A percentile compares a stretch with the other conserved stretches of the same genome.
Conservation (phyloP, 257 asterid species). For the Rauvolfia tetraphylla region DNA sequence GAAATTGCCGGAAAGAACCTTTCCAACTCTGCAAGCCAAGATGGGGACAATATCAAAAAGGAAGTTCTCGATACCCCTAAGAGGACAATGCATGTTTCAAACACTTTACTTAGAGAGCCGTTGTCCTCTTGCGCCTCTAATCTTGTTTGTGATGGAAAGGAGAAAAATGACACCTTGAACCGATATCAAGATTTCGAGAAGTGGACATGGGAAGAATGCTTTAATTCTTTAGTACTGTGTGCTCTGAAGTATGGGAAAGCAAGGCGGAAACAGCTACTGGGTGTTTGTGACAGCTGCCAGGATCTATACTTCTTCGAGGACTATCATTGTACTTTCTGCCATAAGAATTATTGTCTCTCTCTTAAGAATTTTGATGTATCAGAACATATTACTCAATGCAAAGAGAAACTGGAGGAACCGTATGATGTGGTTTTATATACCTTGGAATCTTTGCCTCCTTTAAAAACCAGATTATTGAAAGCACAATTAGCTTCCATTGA, state of each 20-base stretch:
- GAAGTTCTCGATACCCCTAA: constrained; percentile 32
- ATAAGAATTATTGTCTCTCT: constrained; percentile 25
- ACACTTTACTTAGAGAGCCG: constrained; percentile 24
- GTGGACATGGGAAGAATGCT: constrained; percentile 81
- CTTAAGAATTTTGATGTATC: constrained; percentile 25
- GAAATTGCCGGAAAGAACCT: constrained; percentile 36
- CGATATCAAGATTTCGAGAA: constrained; percentile 51
- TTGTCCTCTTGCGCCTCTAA: constrained; percentile 30
- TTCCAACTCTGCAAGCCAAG: constrained; percentile 17
- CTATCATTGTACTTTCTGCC: constrained; percentile 54
- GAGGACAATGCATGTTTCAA: constrained; percentile 16
- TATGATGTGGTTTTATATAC: constrained; percentile 17
- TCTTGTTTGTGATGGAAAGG: constrained; percentile 31
- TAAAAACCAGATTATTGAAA: constrained; percentile 56
- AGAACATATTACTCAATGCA: constrained; percentile 46
- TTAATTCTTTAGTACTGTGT: constrained; percentile 30
- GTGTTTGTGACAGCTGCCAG: constrained; percentile 55
- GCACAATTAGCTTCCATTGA: constrained; percentile 64
- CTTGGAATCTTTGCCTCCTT: constrained; percentile 41
- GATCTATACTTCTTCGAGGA: constrained; percentile 41
- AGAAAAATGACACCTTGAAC: constrained; percentile 30
- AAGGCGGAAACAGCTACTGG: constrained; percentile 44
- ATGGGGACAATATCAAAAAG: constrained; percentile 22
- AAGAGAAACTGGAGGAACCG: constrained; percentile 34
- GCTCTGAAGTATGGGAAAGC: constrained; percentile 45